phyloP scores from a whole-genome alignment of 305 asterid species.

The Fraxinus xanthoxyloides region DNA sequence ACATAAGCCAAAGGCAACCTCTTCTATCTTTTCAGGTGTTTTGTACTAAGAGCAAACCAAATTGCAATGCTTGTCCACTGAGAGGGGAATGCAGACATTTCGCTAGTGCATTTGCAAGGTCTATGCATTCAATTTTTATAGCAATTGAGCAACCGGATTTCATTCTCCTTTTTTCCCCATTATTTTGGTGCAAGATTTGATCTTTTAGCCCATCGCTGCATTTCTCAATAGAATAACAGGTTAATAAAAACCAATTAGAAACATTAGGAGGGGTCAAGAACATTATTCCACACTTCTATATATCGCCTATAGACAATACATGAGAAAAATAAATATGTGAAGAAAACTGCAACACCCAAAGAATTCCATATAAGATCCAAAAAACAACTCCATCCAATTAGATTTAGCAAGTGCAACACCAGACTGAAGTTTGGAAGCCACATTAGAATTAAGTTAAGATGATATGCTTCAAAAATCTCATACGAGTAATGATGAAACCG shows the following conservation, averaged over 20 bases:
- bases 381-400: neutral
- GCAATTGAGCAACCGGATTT: slow-evolving; percentile 4
- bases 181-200: slow-evolving; percentile 4
- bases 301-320: neutral
- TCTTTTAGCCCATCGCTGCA: neutral
- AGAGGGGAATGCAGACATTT: slow-evolving; percentile 99
- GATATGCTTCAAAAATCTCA: neutral
- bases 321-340: slow-evolving; percentile 1
- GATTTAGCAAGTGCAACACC: neutral
- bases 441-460: neutral
- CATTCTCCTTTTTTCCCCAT: slow-evolving; percentile 8
- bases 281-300: neutral
- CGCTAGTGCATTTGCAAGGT: slow-evolving; percentile 99
- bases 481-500: neutral
- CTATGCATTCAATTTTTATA: slow-evolving; percentile 23
- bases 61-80: slow-evolving; percentile 99
- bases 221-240: neutral
- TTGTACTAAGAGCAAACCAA: slow-evolving; percentile 97
- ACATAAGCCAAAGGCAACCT: slow-evolving; percentile 22
- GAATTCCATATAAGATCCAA: neutral
- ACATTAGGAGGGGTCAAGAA: slow-evolving; percentile 5
- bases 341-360: neutral
- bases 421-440: neutral
- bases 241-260: neutral
- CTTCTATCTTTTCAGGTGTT: slow-evolving; percentile 65